phyloP scores from a whole-genome alignment of 2,329 filamentous ascomycete species.

The Chaetoscypha palmicola region DNA sequence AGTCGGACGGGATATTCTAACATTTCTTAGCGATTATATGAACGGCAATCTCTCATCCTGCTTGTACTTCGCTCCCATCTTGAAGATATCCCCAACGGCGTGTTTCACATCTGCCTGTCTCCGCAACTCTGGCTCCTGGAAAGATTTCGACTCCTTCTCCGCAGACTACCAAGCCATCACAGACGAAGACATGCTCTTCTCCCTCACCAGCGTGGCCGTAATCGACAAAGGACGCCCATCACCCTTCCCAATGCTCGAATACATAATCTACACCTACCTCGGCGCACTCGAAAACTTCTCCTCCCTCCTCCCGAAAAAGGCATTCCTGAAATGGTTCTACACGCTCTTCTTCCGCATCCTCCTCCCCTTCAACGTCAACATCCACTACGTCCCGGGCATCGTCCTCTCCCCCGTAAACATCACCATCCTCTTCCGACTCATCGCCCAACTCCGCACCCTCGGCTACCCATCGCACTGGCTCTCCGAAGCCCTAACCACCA shows the following conservation, averaged over 20 bases:
- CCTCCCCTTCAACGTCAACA: conserved; percentile 7
- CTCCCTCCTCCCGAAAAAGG: conserved; percentile 3
- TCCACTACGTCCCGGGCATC: background rate
- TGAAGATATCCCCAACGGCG: conserved; percentile 1
- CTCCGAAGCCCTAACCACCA: conserved; percentile 11
- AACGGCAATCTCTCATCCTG: conserved; percentile 12
- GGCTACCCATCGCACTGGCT: conserved; percentile 20
- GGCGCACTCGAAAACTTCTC: background rate
- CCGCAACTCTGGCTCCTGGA: conserved; percentile 5
- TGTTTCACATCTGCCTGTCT: conserved; percentile 9
- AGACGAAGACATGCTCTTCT: conserved; percentile 1
- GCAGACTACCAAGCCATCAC: conserved; percentile 15
- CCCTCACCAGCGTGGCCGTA: conserved; percentile 5
- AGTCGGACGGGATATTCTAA: background rate
- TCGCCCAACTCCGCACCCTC: conserved; percentile 6
- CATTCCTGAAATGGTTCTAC: conserved; percentile 14
- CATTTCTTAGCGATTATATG: conserved; percentile 6
- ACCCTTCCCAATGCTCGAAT: conserved; percentile 4
- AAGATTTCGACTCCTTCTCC: conserved; percentile 4
- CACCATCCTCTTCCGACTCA: conserved; percentile 9
- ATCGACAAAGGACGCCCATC: background rate
- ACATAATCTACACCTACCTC: conserved; percentile 2
- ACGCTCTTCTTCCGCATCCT: conserved; percentile 11
- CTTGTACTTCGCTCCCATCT: conserved; percentile 9
- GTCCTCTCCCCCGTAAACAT: conserved; percentile 10